phyloP scores from a whole-genome alignment of 2,329 filamentous ascomycete genomes.

The Dothistroma septosporum region DNA sequence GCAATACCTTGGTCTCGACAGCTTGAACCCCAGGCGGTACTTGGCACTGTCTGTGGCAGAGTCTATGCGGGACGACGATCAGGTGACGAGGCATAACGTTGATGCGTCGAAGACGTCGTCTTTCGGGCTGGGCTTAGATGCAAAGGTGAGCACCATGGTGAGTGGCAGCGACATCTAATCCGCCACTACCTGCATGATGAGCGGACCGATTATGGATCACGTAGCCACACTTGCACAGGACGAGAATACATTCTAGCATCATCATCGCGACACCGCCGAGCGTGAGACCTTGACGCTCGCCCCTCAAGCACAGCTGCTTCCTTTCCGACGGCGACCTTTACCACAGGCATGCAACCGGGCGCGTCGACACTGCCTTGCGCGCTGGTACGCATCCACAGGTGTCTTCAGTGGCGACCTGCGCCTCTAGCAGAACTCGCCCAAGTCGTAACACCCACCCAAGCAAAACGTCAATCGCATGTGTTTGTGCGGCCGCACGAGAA shows the following conservation, averaged over 20 bases:
- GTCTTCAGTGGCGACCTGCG: constrained; percentile 5
- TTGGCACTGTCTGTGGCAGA: background rate
- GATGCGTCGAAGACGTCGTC: background rate
- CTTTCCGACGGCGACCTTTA: background rate
- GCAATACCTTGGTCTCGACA: background rate
- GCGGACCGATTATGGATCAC: background rate
- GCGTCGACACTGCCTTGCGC: background rate
- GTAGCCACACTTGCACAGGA: background rate
- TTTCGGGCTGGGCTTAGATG: background rate
- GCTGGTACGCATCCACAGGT: background rate
- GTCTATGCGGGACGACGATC: constrained; percentile 13
- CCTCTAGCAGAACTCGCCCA: constrained; percentile 2
- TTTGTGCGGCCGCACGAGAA: constrained; percentile 9
- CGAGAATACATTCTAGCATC: background rate
- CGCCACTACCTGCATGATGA: background rate
- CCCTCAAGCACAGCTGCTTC: background rate
- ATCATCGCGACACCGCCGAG: background rate
- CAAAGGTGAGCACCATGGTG: background rate
- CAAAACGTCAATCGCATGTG: constrained; percentile 10
- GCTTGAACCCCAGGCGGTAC: background rate
- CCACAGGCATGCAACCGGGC: background rate
- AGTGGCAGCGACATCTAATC: background rate
- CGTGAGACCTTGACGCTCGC: background rate
- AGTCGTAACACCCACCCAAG: background rate
- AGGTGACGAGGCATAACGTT: constrained; percentile 8